These are phyloP conservation scores for Petunia secreta DNA, from an alignment of 257 asterid genomes.

Conservation along the genomic window DNA sequence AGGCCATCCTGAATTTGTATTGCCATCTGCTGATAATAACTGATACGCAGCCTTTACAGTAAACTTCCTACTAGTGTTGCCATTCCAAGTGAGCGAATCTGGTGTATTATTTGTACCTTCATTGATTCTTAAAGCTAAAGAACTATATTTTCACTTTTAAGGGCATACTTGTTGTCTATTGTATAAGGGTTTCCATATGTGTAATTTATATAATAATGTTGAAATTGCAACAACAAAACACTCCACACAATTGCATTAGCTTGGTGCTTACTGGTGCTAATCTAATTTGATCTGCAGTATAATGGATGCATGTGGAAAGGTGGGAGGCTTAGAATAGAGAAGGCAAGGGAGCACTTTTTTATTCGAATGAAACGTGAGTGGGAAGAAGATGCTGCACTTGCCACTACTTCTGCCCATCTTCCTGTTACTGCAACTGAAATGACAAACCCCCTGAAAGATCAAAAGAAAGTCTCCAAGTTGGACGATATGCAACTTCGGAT, in stretches of 20 bases:
- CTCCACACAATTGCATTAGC: neutral
- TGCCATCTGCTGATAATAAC: too few species aligned
- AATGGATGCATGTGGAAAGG: conserved; percentile 98
- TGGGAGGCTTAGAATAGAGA: conserved; percentile 84
- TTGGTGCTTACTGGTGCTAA: conserved; percentile 5
- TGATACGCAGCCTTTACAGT: too few species aligned
- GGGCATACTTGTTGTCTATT: neutral
- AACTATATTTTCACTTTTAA: neutral
- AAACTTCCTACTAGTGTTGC: too few species aligned
- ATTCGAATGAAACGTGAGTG: conserved; percentile 67
- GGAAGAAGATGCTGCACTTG: conserved; percentile 67
- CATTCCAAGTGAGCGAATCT: too few species aligned
- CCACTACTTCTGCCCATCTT: conserved; percentile 36
- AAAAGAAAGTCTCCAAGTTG: conserved; percentile 43
- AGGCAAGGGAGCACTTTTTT: conserved; percentile 80
- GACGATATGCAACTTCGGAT: conserved; percentile 59
- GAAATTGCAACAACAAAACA: neutral
- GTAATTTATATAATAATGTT: neutral
- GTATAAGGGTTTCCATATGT: neutral
- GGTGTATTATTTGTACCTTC: too few species aligned
- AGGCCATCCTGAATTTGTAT: too few species aligned
- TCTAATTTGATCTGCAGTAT: conserved; percentile 53
- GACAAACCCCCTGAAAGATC: conserved; percentile 38
- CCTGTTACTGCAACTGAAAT: conserved; percentile 41
- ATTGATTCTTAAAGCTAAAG: too few species aligned